A percentile compares a stretch with the other conserved stretches of the same genome.
phyloP scores from a whole-genome alignment of 192 early-diverging fungal genomes.

The Podila clonocystis region DNA sequence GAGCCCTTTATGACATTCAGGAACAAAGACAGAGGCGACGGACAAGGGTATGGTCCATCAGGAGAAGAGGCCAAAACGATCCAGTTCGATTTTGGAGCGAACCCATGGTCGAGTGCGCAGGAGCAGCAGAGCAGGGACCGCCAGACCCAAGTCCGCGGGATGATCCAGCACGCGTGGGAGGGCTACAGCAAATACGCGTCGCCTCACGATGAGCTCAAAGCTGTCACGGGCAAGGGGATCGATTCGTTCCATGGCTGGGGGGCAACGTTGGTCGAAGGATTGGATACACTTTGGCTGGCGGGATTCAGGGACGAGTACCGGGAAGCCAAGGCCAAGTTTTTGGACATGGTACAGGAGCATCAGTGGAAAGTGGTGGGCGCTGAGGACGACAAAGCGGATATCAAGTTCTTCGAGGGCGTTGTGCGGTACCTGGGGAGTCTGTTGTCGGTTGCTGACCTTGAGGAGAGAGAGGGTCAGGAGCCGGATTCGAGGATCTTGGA shows the following conservation, averaged over 20 bases:
- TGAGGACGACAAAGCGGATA: slow-evolving; percentile 31
- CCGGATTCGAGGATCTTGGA: slow-evolving; percentile 58
- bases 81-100: slow-evolving; percentile 12
- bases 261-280: slow-evolving; percentile 72
- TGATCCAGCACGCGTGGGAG: slow-evolving; percentile 37
- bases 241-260: slow-evolving; percentile 60
- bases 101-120: not conserved
- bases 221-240: slow-evolving; percentile 2
- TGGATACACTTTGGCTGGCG: slow-evolving; percentile 80
- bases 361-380: not conserved
- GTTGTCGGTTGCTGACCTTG: slow-evolving; percentile 68
- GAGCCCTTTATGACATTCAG: slow-evolving; percentile 5
- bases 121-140: slow-evolving; percentile 8
- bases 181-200: slow-evolving; percentile 18
- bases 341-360: slow-evolving; percentile 46
- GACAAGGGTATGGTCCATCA: not conserved
- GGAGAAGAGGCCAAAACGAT: not conserved
- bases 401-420: slow-evolving; percentile 71
- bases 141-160: slow-evolving; percentile 1
- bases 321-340: slow-evolving; percentile 60
- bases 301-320: slow-evolving; percentile 66
- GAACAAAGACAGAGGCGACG: not conserved
- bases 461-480: slow-evolving; percentile 25
- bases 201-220: slow-evolving; percentile 14
- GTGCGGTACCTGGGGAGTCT: slow-evolving; percentile 76